Conservation (phyloP, 306 rosid genomes). For the Cicer judaicum region DNA sequence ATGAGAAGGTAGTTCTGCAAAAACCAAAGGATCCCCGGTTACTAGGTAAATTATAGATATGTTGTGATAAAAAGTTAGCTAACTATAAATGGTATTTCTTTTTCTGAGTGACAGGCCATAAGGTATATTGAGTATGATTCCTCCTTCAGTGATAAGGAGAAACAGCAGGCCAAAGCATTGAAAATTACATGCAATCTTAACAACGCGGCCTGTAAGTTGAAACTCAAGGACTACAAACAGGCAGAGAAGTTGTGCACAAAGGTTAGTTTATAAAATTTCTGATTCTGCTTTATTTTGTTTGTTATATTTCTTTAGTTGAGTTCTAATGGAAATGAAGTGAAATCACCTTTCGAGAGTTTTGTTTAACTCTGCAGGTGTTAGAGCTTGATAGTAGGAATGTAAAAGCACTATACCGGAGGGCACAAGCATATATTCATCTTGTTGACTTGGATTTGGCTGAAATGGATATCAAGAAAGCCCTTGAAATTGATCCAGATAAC, state of each 20-base stretch:
- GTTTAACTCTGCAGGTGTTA: constrained; percentile 56
- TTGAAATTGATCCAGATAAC: constrained; percentile 86
- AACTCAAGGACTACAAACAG: constrained; percentile 78
- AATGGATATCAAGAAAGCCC: constrained; percentile 89
- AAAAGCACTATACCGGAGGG: constrained; percentile 92
- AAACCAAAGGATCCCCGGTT: neutral
- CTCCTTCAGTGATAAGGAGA: constrained; percentile 69
- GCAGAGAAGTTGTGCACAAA: constrained; percentile 80
- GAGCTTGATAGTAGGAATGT: constrained; percentile 80
- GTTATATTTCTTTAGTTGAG: neutral
- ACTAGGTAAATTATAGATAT: neutral
- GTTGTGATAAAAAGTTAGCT: neutral
- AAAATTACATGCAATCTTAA: constrained; percentile 87
- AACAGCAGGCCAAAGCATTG: constrained; percentile 64
- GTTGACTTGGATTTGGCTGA: constrained; percentile 92
- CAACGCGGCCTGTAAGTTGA: constrained; percentile 81
- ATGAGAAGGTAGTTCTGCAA: constrained; percentile 54
- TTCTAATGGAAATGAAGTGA: neutral
- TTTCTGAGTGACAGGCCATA: constrained; percentile 63
- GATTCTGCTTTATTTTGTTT: neutral
- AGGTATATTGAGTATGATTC: constrained; percentile 68
- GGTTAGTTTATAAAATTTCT: constrained; percentile 46
- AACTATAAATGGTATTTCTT: constrained; percentile 20
- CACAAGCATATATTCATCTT: constrained; percentile 79
- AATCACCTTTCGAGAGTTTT: constrained; percentile 14